Evolutionary conservation across 2,329 filamentous ascomycete species (phyloP).

Genomic region (Tolypocladium sp.): DNA sequence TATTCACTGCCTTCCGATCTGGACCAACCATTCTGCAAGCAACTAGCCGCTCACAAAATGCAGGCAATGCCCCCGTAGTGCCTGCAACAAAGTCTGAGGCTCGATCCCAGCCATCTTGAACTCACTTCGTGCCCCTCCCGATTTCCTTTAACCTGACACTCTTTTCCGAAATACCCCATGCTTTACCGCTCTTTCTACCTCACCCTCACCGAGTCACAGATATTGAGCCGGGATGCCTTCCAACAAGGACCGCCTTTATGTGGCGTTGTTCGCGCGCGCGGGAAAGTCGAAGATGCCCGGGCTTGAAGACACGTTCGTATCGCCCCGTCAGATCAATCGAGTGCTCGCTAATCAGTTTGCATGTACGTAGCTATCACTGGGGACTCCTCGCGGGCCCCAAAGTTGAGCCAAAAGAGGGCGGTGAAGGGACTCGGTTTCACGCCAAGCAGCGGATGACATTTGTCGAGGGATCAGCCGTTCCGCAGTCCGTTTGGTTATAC

Average conservation of each 20-base stretch:
- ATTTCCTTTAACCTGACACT: too few species aligned
- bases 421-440: not conserved
- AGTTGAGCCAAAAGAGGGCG: not conserved
- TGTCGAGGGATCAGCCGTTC: not conserved
- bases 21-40: not conserved
- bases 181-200: too few species aligned
- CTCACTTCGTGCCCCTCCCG: too few species aligned
- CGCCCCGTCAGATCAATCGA: not conserved
- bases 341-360: not conserved
- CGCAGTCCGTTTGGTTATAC: not conserved
- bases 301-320: not conserved
- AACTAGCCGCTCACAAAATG: not conserved
- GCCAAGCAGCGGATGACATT: not conserved
- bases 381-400: not conserved
- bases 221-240: too few species aligned
- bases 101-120: too few species aligned
- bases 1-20: not conserved
- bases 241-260: too few species aligned
- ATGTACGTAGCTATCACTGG: not conserved
- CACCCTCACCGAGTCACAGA: too few species aligned
- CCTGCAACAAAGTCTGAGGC: not conserved
- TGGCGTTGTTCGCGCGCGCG: too few species aligned
- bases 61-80: not conserved
- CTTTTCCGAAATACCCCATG: not conserved
- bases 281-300: not conserved